Percentiles rank a stretch among this genome's conserved stretches.
Conservation (phyloP, 192 early-diverging fungal genomes). For the Paraglomus brasilianum region DNA sequence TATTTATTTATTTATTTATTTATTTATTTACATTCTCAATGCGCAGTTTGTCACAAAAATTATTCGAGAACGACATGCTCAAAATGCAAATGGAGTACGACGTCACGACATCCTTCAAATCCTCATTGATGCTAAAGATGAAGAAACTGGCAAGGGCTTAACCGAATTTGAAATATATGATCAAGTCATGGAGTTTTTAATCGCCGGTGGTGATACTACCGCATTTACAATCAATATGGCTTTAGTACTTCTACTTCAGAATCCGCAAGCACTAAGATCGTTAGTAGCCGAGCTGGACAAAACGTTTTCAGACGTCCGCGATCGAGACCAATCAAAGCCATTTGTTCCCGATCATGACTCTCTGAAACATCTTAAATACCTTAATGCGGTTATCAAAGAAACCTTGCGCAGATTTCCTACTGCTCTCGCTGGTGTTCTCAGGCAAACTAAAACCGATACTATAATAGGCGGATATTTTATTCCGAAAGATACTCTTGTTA, state of each 20-base stretch:
- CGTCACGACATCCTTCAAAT: conserved; percentile 49
- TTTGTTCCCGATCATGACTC: conserved; percentile 34
- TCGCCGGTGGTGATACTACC: conserved; percentile 44
- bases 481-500: conserved; percentile 39
- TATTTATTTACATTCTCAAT: not conserved
- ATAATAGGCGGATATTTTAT: conserved; percentile 47
- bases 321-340: not conserved
- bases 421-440: conserved; percentile 37
- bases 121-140: conserved; percentile 40
- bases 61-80: conserved; percentile 5
- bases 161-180: conserved; percentile 41
- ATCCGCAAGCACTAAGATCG: conserved; percentile 36
- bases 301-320: conserved; percentile 9
- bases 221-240: conserved; percentile 37
- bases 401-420: conserved; percentile 47
- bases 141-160: conserved; percentile 37
- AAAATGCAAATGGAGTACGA: conserved; percentile 15
- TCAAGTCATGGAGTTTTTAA: conserved; percentile 36
- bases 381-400: conserved; percentile 58
- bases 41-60: not conserved
- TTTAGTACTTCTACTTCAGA: conserved; percentile 35
- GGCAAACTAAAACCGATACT: conserved; percentile 41
- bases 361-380: conserved; percentile 44
- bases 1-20: not conserved
- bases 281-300: conserved; percentile 35